Evolutionary conservation across 805 yeast species (phyloP), one percentile per base, ranked within the genome.

Genomic region (Metschnikowia colocasiae): DNA sequence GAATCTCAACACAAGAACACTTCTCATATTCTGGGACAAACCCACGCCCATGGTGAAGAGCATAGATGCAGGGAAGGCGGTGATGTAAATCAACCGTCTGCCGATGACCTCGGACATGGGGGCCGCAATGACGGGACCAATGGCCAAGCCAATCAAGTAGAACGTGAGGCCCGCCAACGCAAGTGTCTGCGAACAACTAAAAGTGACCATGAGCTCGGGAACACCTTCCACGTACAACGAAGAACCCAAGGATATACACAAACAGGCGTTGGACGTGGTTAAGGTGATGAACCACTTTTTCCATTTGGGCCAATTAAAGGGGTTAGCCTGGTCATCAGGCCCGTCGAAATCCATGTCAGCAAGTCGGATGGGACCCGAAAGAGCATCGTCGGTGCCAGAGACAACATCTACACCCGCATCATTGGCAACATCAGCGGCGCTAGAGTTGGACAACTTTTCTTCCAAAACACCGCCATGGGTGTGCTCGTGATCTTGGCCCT

Each of bases 171-270:
- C 94, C 1, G 86, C 66, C 27, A 86, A 59, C 10, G 79, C 83
- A 49, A 85, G 69, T 34, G 82, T 82, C 61, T 81, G 77, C 9
- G 82, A 78, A 10, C 76, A 73, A n/a, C 71, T 68, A 61, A 84
- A 77, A 49, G 69, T 60, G 1, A 46, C 48, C 57, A 67, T 63
- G 58, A 85, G 62, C 50, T 79, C 82, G 2, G 80, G 76, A 1
- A 83, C 75, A 49, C 90, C 85, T 47, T 79, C 74, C 22, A 84
- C 86, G 57, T 73, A 86, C 46, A 85, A 69, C 0, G 92, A 85
- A 0, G 91, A 83, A 20, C 94, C 92, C 61, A 86, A 75, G 0
- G 90, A 80, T 27, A 84, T 84, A 29, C 81, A 85, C 30, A 85
- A 71, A 71, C 91, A 85, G 2, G 90, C 89, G 30, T 39, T 45